Evolutionary conservation across 768 basidiomycete genomes (phyloP).

Genomic region (Suillus clintonianus): DNA sequence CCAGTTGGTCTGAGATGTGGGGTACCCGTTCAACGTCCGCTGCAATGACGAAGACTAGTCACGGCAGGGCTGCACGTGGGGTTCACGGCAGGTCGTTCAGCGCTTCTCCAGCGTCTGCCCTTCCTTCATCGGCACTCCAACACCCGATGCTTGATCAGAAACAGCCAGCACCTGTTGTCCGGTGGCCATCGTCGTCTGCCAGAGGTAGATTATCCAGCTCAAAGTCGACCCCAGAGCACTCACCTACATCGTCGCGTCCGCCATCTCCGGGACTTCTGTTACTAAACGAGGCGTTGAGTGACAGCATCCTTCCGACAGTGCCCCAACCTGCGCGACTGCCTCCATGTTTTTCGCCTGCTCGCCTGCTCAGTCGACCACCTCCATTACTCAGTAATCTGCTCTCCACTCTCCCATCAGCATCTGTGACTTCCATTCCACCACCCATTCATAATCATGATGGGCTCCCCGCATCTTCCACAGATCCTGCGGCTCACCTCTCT

Average conservation of each 20-base stretch:
- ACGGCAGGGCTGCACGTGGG: conserved; percentile 6
- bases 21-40: neutral
- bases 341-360: conserved; percentile 34
- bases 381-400: conserved; percentile 57
- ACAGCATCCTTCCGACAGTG: conserved; percentile 38
- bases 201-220: neutral
- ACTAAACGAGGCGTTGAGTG: conserved; percentile 48
- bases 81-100: conserved; percentile 2
- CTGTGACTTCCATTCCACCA: conserved; percentile 44
- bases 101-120: neutral
- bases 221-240: neutral
- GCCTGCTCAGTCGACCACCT: conserved; percentile 44
- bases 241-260: conserved; percentile 21
- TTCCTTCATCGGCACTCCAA: conserved; percentile 2
- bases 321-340: conserved; percentile 48
- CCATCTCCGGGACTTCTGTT: conserved; percentile 42
- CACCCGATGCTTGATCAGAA: neutral
- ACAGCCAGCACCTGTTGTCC: conserved; percentile 2
- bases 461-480: conserved; percentile 10
- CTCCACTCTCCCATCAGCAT: conserved; percentile 63
- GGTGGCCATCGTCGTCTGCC: conserved; percentile 5
- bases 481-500: conserved; percentile 18
- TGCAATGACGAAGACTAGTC: neutral
- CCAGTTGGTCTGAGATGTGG: conserved; percentile 1
- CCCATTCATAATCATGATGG: conserved; percentile 1